Conservation (phyloP, 1,139 yeast genomes). For the Suhomyces maxii region DNA sequence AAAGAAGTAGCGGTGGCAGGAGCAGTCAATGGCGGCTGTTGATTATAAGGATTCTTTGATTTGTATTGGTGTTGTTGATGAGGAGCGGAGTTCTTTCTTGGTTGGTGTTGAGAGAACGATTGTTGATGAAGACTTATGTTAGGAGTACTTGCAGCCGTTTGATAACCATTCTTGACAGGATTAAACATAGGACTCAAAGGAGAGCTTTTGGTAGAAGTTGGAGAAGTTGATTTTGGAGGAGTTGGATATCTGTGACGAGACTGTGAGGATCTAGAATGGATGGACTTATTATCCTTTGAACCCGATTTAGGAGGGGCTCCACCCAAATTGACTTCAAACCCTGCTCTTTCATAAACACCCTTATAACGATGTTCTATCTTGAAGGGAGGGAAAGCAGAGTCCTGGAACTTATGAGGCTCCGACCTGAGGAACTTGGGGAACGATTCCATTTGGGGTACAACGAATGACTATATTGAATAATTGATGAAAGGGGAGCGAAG, state of each 20-base stretch:
- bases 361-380: slow-evolving; percentile 54
- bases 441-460: slow-evolving; percentile 17
- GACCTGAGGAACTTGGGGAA: slow-evolving; percentile 31
- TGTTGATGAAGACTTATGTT: slow-evolving; percentile 9
- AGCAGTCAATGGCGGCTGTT: slow-evolving; percentile 4
- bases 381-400: slow-evolving; percentile 60
- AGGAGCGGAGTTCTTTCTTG: slow-evolving; percentile 6
- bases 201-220: slow-evolving; percentile 11
- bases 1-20: slow-evolving; percentile 4
- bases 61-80: slow-evolving; percentile 6
- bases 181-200: slow-evolving; percentile 10
- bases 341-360: slow-evolving; percentile 67
- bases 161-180: slow-evolving; percentile 5
- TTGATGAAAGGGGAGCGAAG: neutral
- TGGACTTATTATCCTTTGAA: slow-evolving; percentile 14
- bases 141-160: slow-evolving; percentile 10
- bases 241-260: slow-evolving; percentile 8
- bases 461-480: neutral
- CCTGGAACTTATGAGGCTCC: slow-evolving; percentile 34
- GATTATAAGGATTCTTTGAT: slow-evolving; percentile 3
- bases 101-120: slow-evolving; percentile 1
- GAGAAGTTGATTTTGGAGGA: slow-evolving; percentile 13
- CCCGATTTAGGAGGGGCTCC: slow-evolving; percentile 2
- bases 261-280: slow-evolving; percentile 7
- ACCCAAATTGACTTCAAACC: slow-evolving; percentile 51